Evolutionary conservation across 768 basidiomycete genomes (phyloP), one percentile per base, ranked within the genome.

Genomic region (Rhizopogon vinicolor): DNA sequence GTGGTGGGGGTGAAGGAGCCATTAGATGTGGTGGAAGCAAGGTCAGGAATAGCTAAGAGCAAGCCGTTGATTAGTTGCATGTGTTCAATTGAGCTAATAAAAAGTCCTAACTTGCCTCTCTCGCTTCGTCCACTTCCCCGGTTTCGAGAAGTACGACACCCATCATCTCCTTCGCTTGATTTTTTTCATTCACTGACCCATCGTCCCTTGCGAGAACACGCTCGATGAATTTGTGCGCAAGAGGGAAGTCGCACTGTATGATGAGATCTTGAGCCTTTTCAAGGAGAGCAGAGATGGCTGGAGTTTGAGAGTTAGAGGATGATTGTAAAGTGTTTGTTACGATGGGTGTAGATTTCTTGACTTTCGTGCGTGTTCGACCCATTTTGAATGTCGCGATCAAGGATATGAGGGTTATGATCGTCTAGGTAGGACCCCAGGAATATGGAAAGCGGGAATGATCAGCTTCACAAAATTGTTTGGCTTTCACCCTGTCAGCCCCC

Each of bases 201-300:
- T 71, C 68, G 53, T 88, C 81, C 49, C 81, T 74, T 59, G 87
- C 79, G 31, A 93, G 71, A 16, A 87, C 78, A 43, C 93, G 82
- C 44, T 76, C 74, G 40, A 85, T 74, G 66, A 95, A 94, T 51
- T 79, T 83, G 50, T 79, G 72, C 2, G 93, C 91, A 46, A 95
- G 82, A 49, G 87, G 82, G 66, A 90, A 93, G 69, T 94, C 86
- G 65, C 88, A 92, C 72, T 93, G 89, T 22, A 85, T 78, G 61
- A 95, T 81, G 53, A 95, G 76, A n/a, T 79, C 75, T 65, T 91
- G 90, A 0, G 90, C 85, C 67, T 93, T 93, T 65, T 85, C 83
- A 35, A 91, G 72, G 6, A 93, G 73, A 10, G 85, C 73, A 9
- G 76, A 52, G 52, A 82, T 68, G 29, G 85, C 70, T 1, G 83